phyloP scores from a whole-genome alignment of 768 basidiomycete genomes.

The Panaeolus cyanescens region DNA sequence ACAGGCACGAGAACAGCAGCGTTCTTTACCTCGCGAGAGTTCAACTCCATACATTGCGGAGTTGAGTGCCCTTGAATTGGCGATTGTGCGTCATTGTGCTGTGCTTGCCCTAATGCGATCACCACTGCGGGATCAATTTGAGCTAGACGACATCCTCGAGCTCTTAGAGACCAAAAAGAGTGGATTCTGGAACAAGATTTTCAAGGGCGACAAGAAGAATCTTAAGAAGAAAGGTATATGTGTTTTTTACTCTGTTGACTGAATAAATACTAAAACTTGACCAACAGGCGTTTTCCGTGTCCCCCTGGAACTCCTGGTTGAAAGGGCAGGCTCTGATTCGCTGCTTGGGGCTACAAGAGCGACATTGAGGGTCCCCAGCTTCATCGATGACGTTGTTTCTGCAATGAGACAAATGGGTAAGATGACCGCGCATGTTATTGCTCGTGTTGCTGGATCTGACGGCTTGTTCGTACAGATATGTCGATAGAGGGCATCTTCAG shows the following conservation, averaged over 20 bases:
- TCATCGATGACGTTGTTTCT: conserved; percentile 97
- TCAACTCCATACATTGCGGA: conserved; percentile 85
- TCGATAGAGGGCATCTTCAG: conserved; percentile 99
- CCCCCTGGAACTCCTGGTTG: conserved; percentile 90
- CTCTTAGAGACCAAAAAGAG: conserved; percentile 91
- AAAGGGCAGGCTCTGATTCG: conserved; percentile 95
- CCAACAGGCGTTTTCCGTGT: conserved; percentile 86
- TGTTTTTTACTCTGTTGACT: conserved; percentile 3
- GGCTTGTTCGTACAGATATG: conserved; percentile 68
- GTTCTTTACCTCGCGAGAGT: conserved; percentile 77
- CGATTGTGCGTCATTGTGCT: conserved; percentile 91
- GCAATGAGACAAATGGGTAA: conserved; percentile 99
- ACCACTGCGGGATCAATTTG: conserved; percentile 78
- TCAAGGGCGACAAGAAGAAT: conserved; percentile 89
- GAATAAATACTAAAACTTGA: conserved; percentile 12
- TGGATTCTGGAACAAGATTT: conserved; percentile 94
- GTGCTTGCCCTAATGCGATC: conserved; percentile 79
- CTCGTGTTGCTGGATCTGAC: neutral
- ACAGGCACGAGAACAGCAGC: conserved; percentile 84
- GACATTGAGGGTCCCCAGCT: conserved; percentile 89
- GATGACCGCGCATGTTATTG: conserved; percentile 10
- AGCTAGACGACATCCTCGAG: conserved; percentile 92
- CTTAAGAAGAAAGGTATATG: conserved; percentile 79
- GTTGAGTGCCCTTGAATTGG: conserved; percentile 79
- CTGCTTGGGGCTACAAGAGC: conserved; percentile 85